A percentile compares a stretch with the other conserved stretches of the same genome.
Evolutionary conservation across 2,329 filamentous ascomycete species (phyloP).

Genomic region (Penicillium sp.): DNA sequence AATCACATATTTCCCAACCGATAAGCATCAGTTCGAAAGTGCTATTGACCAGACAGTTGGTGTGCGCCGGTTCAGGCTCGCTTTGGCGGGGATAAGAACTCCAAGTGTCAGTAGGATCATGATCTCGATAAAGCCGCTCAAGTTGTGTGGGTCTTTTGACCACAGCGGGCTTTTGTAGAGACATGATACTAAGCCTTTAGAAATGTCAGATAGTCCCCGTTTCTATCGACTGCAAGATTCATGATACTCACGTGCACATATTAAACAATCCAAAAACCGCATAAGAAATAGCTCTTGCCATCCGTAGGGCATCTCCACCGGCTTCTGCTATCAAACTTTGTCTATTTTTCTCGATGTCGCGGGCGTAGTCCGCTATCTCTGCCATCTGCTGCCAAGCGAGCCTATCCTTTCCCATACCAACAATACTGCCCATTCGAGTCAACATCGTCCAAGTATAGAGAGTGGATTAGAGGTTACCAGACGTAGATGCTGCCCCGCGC

Average conservation of each 20-base stretch:
- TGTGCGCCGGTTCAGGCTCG: background rate
- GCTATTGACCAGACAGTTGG: background rate
- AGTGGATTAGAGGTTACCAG: background rate
- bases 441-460: background rate
- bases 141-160: background rate
- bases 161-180: background rate
- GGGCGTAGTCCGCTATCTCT: background rate
- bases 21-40: background rate
- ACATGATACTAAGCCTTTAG: background rate
- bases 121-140: background rate
- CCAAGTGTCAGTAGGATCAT: background rate
- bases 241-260: background rate
- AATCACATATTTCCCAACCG: background rate
- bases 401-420: background rate
- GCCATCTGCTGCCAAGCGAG: background rate
- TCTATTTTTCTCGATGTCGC: background rate
- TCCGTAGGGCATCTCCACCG: background rate
- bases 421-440: background rate
- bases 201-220: background rate
- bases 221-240: background rate
- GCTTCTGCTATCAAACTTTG: background rate
- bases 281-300: background rate
- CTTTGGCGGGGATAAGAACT: background rate
- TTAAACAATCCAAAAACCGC: background rate
- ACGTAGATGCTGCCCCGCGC: background rate